A percentile compares a stretch with the other conserved stretches of the same genome.
Evolutionary conservation across 208 protist species (phyloP).

Genomic region (Trypanosoma platydactyli): DNA sequence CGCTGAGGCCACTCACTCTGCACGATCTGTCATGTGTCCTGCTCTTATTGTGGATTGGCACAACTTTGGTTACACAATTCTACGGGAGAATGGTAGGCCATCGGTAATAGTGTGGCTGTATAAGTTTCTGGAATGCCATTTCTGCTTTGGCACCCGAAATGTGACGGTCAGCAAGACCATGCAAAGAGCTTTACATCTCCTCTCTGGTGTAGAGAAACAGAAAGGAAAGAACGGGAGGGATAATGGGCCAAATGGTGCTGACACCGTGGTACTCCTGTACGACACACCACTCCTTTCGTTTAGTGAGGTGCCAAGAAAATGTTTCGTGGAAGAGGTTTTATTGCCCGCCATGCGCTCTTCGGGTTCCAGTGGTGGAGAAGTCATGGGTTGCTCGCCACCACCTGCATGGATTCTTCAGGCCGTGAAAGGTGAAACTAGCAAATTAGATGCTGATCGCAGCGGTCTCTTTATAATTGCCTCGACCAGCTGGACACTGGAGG

Average conservation of each 20-base stretch:
- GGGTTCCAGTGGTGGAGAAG: conserved; percentile 5
- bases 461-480: conserved; percentile 88
- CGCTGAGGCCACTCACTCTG: background rate
- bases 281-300: conserved; percentile 81
- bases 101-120: conserved; percentile 57
- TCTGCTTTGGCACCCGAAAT: conserved; percentile 68
- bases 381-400: conserved; percentile 61
- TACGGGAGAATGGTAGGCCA: conserved; percentile 56
- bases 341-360: conserved; percentile 19
- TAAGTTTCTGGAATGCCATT: conserved; percentile 61
- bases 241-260: background rate
- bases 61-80: conserved; percentile 91
- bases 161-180: conserved; percentile 85
- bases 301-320: conserved; percentile 35
- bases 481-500: conserved; percentile 96
- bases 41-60: conserved; percentile 90
- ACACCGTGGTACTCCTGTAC: conserved; percentile 62
- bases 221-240: background rate
- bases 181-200: conserved; percentile 32
- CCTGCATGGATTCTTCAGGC: conserved; percentile 51
- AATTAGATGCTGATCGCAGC: background rate
- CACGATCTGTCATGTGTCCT: conserved; percentile 33
- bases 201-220: background rate
- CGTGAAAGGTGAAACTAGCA: background rate
- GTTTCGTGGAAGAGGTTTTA: conserved; percentile 61